Percentiles rank a stretch among this genome's conserved stretches.
Conservation (phyloP, 1,284 basidiomycete species). For the Meripilus lineatus region DNA sequence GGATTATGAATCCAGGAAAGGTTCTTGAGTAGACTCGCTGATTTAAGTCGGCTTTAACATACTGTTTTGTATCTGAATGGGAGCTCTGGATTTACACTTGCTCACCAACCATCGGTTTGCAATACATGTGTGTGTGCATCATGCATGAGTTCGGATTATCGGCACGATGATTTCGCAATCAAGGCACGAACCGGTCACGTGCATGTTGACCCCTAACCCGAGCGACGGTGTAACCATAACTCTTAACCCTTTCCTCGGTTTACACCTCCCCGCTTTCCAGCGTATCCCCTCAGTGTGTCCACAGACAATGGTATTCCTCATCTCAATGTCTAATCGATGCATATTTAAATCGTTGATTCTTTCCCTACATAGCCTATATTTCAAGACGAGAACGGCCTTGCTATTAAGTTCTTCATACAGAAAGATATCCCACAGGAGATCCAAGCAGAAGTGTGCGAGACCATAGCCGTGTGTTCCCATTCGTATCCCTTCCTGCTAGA, state of each 20-base stretch:
- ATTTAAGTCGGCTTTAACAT: background rate
- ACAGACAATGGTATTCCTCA: background rate
- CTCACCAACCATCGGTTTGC: no score
- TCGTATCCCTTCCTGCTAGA: background rate
- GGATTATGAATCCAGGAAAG: slow-evolving; percentile 90
- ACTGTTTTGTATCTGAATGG: background rate
- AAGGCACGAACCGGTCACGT: no score
- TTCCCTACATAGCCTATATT: slow-evolving; percentile 48
- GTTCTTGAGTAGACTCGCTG: slow-evolving; percentile 46
- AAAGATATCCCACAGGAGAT: slow-evolving; percentile 66
- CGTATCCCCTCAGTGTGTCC: background rate
- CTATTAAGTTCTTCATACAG: slow-evolving; percentile 77
- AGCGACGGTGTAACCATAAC: slow-evolving; percentile 3
- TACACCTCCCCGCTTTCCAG: slow-evolving; percentile 5
- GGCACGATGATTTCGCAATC: no score
- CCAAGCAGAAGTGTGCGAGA: slow-evolving; percentile 64
- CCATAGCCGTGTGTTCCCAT: slow-evolving; percentile 53
- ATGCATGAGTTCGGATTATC: no score
- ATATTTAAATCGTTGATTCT: background rate
- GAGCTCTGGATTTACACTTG: background rate
- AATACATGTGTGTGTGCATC: no score
- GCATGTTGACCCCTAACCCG: slow-evolving; percentile 16
- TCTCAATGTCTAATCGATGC: background rate
- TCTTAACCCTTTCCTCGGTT: slow-evolving; percentile 9
- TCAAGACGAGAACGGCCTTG: slow-evolving; percentile 55